Conservation (phyloP, 306 rosid genomes). For the Rosa lucieae region DNA sequence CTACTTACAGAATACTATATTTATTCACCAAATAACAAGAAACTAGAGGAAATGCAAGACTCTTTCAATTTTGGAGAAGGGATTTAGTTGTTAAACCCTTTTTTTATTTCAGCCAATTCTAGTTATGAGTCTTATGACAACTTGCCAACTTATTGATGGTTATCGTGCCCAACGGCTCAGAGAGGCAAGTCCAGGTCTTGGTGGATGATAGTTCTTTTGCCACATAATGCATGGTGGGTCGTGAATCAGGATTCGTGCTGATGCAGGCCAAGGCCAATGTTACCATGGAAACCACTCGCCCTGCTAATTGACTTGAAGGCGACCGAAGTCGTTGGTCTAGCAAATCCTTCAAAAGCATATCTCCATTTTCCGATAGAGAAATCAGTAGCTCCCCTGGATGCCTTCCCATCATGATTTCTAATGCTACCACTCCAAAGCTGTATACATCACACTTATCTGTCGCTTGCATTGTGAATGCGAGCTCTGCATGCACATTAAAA, state of each 20-base stretch:
- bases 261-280: neutral
- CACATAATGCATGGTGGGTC: constrained; percentile 3
- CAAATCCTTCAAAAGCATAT: neutral
- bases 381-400: constrained; percentile 45
- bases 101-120: neutral
- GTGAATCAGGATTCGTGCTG: neutral
- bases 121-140: constrained; percentile 11
- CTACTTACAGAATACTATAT: too few relatives aligned
- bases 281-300: neutral
- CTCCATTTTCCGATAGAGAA: neutral
- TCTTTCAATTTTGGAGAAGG: neutral
- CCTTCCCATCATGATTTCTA: constrained; percentile 53
- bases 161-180: constrained; percentile 3
- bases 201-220: neutral
- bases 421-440: constrained; percentile 52
- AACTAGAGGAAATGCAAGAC: neutral
- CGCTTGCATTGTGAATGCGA: constrained; percentile 52
- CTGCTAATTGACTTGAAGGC: neutral
- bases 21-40: too few relatives aligned
- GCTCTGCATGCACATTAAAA: constrained; percentile 33
- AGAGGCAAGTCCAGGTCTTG: neutral
- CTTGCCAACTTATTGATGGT: constrained; percentile 33
- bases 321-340: neutral
- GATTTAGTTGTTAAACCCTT: neutral
- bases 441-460: constrained; percentile 62